Evolutionary conservation across 129 eudicot species (phyloP).

Genomic region (Flaveria brownii): DNA sequence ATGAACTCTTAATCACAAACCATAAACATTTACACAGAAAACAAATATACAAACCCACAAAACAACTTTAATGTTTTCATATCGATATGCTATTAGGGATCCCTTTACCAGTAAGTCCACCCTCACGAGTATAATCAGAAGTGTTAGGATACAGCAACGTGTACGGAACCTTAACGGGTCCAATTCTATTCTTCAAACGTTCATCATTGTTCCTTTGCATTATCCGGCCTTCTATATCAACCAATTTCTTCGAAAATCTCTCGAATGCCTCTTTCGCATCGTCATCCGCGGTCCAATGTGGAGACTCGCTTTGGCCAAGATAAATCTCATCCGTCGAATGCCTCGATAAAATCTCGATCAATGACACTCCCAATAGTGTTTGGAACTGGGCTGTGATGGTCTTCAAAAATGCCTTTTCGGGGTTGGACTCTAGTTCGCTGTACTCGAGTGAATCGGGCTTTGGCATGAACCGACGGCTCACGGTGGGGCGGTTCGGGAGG

Average conservation of each 20-base stretch:
- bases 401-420: conserved; percentile 49
- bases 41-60: not conserved
- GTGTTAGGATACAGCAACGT: conserved; percentile 50
- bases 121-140: conserved; percentile 35
- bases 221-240: conserved; percentile 46
- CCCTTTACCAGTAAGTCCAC: conserved; percentile 61
- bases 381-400: conserved; percentile 59
- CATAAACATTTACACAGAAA: conserved; percentile 7
- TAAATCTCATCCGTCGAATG: conserved; percentile 61
- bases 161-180: conserved; percentile 46
- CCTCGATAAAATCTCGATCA: conserved; percentile 52
- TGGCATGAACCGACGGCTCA: conserved; percentile 66
- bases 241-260: conserved; percentile 37
- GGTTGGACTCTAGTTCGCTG: conserved; percentile 41
- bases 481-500: conserved; percentile 59
- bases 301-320: conserved; percentile 54
- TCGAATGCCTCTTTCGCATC: conserved; percentile 39
- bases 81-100: conserved; percentile 52
- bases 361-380: conserved; percentile 51
- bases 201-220: conserved; percentile 34
- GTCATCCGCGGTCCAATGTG: conserved; percentile 51
- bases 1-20: not conserved
- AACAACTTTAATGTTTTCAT: conserved; percentile 7
- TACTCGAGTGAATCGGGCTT: conserved; percentile 39
- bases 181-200: conserved; percentile 44